These are phyloP conservation scores for Pseudonitzschia pungens DNA, from an alignment of 108 stramenopile genomes.

Conservation along the genomic window DNA sequence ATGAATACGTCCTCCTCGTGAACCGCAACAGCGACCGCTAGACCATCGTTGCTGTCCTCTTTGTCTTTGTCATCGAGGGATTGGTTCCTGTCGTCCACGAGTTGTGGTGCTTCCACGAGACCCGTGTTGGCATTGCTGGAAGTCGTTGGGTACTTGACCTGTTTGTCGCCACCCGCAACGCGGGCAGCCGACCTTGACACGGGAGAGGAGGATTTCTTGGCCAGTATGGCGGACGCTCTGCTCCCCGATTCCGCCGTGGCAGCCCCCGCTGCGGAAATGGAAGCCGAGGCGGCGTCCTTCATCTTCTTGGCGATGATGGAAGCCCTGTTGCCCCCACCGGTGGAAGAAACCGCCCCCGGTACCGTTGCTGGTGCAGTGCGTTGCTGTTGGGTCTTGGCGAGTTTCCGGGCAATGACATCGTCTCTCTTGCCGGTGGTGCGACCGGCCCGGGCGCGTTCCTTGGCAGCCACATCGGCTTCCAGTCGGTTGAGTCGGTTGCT, in stretches of 20 bases:
- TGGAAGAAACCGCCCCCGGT: constrained; percentile 14
- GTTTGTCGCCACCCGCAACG: neutral
- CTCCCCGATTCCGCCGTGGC: neutral
- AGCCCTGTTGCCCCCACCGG: neutral
- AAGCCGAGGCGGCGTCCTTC: neutral
- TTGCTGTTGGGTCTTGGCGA: neutral
- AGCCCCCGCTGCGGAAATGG: neutral
- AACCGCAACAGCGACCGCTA: constrained; percentile 69
- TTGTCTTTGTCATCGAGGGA: constrained; percentile 17
- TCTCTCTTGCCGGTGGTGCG: neutral
- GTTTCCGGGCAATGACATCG: neutral
- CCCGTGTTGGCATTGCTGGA: neutral
- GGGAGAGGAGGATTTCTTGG: constrained; percentile 2
- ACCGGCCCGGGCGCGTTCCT: constrained; percentile 12
- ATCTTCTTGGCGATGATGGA: neutral
- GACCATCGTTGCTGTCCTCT: constrained; percentile 21
- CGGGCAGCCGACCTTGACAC: neutral
- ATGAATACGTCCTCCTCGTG: constrained; percentile 68
- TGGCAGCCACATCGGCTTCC: constrained; percentile 25
- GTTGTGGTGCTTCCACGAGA: neutral
- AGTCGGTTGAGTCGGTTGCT: neutral
- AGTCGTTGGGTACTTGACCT: neutral
- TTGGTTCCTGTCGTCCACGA: neutral
- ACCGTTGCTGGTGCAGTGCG: neutral
- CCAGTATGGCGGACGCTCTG: neutral